phyloP scores from a whole-genome alignment of 2,329 filamentous ascomycete genomes.

The Colletotrichum sp. region DNA sequence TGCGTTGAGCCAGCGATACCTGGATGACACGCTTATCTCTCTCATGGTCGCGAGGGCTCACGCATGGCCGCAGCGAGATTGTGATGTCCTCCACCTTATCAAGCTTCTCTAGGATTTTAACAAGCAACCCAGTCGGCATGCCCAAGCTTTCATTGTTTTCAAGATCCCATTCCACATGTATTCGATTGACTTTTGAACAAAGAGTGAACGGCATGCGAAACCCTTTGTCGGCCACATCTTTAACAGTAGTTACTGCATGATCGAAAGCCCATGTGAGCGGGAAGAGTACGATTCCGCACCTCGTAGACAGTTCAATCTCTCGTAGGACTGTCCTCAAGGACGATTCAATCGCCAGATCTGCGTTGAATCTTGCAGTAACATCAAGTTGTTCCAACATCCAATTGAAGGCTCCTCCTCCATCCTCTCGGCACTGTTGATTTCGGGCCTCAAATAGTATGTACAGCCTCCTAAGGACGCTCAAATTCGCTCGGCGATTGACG shows the following conservation, averaged over 20 bases:
- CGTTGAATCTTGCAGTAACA: neutral
- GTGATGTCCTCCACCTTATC: neutral
- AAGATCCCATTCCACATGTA: neutral
- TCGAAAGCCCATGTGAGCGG: neutral
- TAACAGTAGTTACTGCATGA: neutral
- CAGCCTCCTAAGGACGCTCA: neutral
- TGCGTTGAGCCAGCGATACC: neutral
- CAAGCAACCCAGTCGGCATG: neutral
- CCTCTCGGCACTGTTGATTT: neutral
- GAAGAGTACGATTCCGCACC: neutral
- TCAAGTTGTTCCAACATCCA: neutral
- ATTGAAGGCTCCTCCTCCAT: neutral
- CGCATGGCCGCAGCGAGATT: neutral
- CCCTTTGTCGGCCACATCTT: neutral
- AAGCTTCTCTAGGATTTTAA: neutral
- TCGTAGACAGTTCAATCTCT: fast-evolving
- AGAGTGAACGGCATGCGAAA: fast-evolving
- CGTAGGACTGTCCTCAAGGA: neutral
- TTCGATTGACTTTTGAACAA: neutral
- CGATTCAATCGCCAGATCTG: neutral
- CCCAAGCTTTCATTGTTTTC: neutral
- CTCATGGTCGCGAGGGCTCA: neutral
- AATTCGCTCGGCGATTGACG: neutral
- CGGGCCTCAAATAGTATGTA: neutral
- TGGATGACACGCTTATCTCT: neutral